Base-by-base conservation (phyloP, 73 alveolate genomes). In the Paramecium primaurelia region DNA sequence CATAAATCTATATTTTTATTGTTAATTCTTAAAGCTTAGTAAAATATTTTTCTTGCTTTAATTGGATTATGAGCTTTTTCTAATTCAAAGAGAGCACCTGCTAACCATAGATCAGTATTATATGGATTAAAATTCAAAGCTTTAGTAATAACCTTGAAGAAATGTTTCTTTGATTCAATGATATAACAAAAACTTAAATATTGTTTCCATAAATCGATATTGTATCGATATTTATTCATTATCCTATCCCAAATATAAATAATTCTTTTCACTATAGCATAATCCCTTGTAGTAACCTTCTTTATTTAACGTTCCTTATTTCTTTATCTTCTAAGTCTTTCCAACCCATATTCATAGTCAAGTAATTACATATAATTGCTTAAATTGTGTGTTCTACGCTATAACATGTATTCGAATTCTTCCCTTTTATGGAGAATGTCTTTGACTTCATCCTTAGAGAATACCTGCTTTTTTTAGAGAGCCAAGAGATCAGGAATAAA, bases 171-270 rank as follows among this genome's bases (percentile, higher is more conserved):
- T 1, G 94, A 89, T 42, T 89, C 84, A 14, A 89, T 89, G 14
- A 45, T 71, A 49, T 89, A 89, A 30, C 94, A 89, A 64, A 89
- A 89, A 36, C 86, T 71, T 16, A 89, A 54, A 71, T 89, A 89
- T 71, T 89, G 75, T 73, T 89, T 89, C 94, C 94, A 89, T 5
- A 89, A 47, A 25, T 89, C 94, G n/a, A 89, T 47, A 59, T 83
- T 68, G 59, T 89, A 89, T 22, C 94, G 69, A 30, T 45, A 89
- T 73, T 36, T 89, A 89, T 89, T 71, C 88, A 83, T 89, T 6
- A 89, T 89, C 75, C 88, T 89, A 73, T 89, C 94, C 94, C 94
- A 89, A 18, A 89, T 59, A 20, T 89, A 37, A 14, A 89, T 37
- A 18, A 89, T 89, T 30, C 94, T 77, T 89, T 83, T 89, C 14